Percentiles rank a stretch among this genome's conserved stretches.
phyloP scores from a whole-genome alignment of 2,329 filamentous ascomycete genomes.

The Trichoderma koningiopsis region DNA sequence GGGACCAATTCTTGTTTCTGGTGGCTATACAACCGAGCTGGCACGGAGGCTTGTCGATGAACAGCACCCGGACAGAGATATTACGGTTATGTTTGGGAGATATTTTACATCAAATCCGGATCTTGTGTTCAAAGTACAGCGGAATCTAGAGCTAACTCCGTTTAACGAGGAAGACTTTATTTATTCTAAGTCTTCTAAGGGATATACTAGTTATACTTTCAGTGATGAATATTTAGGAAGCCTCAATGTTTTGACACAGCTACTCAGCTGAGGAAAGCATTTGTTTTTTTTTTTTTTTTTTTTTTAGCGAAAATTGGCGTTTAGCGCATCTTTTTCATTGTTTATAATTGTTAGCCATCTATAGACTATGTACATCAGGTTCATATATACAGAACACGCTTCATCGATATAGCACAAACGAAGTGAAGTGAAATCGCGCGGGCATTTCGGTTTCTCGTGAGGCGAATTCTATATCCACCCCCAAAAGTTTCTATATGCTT shows the following conservation, averaged over 20 bases:
- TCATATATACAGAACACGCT: not conserved
- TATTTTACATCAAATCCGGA: slow-evolving; percentile 32
- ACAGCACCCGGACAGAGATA: slow-evolving; percentile 34
- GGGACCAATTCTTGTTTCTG: slow-evolving; percentile 37
- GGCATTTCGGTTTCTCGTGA: not conserved
- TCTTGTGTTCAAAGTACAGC: slow-evolving; percentile 24
- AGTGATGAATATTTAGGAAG: not conserved
- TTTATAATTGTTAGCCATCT: not conserved
- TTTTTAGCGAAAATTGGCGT: not conserved
- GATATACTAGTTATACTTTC: not conserved
- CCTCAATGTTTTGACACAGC: not conserved
- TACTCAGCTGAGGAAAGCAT: not conserved
- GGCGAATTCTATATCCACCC: not conserved
- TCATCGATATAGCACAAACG: not conserved
- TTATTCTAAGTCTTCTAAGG: not conserved
- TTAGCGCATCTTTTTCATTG: too few species aligned
- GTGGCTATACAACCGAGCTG: slow-evolving; percentile 33
- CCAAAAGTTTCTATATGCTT: not conserved
- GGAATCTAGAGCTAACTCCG: not conserved
- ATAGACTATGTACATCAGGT: not conserved
- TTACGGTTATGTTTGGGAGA: slow-evolving; percentile 35
- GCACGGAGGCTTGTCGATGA: slow-evolving; percentile 32
- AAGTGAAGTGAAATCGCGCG: not conserved
- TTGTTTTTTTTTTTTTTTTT: not conserved
- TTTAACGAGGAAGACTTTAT: not conserved